phyloP scores from a whole-genome alignment of 164 flowering plant genomes.

The Macadamia integrifolia region DNA sequence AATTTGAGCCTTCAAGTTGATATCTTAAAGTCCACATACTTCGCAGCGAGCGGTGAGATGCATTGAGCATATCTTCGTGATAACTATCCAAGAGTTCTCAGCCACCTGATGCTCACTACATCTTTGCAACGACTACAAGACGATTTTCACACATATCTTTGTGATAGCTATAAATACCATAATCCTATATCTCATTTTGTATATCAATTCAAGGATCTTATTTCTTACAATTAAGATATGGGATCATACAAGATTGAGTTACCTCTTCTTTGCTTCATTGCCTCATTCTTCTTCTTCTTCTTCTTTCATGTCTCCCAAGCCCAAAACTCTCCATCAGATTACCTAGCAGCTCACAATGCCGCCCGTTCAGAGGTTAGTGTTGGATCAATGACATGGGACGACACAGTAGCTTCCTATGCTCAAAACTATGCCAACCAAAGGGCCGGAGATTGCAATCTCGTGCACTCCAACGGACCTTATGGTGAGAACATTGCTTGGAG shows the following conservation, averaged over 20 bases:
- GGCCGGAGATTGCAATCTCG: conserved; percentile 23
- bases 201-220: not conserved
- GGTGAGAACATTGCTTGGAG: conserved; percentile 43
- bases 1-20: no score
- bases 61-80: no score
- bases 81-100: no score
- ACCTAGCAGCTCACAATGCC: conserved; percentile 25
- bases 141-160: no score
- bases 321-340: conserved; percentile 30
- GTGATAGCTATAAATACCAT: no score
- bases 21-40: no score
- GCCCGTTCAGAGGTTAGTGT: conserved; percentile 34
- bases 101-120: no score
- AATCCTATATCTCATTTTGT: no score
- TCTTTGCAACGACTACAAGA: no score
- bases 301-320: conserved; percentile 11
- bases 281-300: not conserved
- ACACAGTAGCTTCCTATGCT: conserved; percentile 29
- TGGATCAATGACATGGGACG: conserved; percentile 30
- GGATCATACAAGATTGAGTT: not conserved
- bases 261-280: conserved; percentile 6
- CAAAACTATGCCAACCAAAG: conserved; percentile 28
- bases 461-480: conserved; percentile 30
- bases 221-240: not conserved
- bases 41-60: no score